Evolutionary conservation across 2,329 filamentous ascomycete genomes (phyloP), one percentile per base, ranked within the genome.

Genomic region (Colletotrichum euphorbiae): DNA sequence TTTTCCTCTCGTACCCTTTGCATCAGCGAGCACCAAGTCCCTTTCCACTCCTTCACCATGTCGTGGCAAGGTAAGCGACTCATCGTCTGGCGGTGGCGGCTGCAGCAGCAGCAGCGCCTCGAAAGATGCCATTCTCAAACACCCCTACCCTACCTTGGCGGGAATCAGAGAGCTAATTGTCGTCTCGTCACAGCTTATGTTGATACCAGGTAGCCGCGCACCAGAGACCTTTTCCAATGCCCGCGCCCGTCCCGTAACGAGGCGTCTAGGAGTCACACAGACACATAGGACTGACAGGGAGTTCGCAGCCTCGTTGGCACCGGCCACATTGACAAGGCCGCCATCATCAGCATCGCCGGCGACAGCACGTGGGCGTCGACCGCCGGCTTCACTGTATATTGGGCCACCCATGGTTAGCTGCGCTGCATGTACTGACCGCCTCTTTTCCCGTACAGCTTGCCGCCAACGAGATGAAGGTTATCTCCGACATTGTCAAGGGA

Each of bases 341-440:
- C 92, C 77, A 94, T 97, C 79, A 89, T 96, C 85, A 94, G 91
- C 81, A 83, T 82, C 72, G 91, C 91, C 74, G 93, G 93, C 75
- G 92, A 92, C 81, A 93, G 90, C 78, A 86, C 89, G 74, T 97
- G 93, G 93, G 93, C 93, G 69, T 79, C 84, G 46, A 90, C 89
- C 31, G 21, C 87, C 61, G 87, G 85, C 73, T 97, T 97, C 84
- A 83, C 85, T 78, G 93, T 97, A 90, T 80, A 82, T 69, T 15
- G 40, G 12, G 2, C 33, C 21, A 50, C 33, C 19, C 48, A 19
- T 50, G 48, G 38, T 28, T 54, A 56, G 17, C 15, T 42, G 9
- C 21, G 48, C 42, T 6, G 11, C 43, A 11, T 7, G 19, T 63
- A 33, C 51, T 68, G 50, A 71, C 46, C 12, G 12, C 33, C 6